Evolutionary conservation across 495 filamentous ascomycete genomes (phyloP).

Genomic region (Aspergillus wentii): DNA sequence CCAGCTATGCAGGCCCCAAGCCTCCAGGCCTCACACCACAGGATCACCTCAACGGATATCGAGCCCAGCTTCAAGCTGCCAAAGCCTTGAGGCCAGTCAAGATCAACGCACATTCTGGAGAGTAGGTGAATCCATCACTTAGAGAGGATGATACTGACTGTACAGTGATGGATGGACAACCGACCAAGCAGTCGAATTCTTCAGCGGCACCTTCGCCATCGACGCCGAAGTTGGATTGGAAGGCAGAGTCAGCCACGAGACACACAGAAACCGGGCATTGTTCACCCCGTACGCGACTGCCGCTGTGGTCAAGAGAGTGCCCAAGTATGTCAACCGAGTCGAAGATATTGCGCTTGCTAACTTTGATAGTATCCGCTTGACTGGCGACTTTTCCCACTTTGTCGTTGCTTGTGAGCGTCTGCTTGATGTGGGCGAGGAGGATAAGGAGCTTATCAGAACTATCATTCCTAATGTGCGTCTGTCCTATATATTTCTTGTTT

Average conservation of each 20-base stretch:
- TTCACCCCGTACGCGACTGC: constrained; percentile 19
- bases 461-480: constrained; percentile 21
- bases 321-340: constrained; percentile 15
- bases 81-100: constrained; percentile 9
- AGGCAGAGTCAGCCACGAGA: constrained; percentile 22
- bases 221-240: constrained; percentile 19
- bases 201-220: constrained; percentile 12
- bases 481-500: neutral
- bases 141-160: too few relatives aligned
- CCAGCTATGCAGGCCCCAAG: constrained; percentile 14
- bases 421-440: constrained; percentile 18
- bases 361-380: constrained; percentile 18
- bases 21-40: constrained; percentile 14
- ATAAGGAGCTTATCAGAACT: constrained; percentile 12
- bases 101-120: constrained; percentile 22
- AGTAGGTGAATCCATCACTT: constrained; percentile 4
- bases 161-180: constrained; percentile 19
- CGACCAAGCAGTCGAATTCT: constrained; percentile 24
- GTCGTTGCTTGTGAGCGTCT: constrained; percentile 21
- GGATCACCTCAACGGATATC: constrained; percentile 14
- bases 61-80: constrained; percentile 11
- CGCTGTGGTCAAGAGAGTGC: constrained; percentile 15
- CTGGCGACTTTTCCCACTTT: constrained; percentile 27
- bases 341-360: neutral
- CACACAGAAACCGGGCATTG: constrained; percentile 22